phyloP scores from a whole-genome alignment of 768 basidiomycete genomes.

The Lentinula edodes region DNA sequence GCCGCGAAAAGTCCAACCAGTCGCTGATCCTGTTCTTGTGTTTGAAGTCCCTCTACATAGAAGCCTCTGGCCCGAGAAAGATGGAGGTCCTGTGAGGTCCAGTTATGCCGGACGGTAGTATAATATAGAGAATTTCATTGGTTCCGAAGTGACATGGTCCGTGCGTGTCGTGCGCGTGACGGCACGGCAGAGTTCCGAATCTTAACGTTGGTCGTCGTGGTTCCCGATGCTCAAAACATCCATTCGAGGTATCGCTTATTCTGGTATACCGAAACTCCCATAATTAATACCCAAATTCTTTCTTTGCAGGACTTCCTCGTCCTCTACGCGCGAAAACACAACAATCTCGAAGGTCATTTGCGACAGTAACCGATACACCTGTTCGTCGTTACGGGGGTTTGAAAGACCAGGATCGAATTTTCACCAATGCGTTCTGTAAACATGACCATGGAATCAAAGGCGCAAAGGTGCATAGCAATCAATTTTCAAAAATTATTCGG shows the following conservation, averaged over 20 bases:
- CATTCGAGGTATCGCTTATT: background rate
- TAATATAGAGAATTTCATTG: background rate
- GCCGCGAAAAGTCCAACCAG: no score
- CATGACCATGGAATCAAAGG: conserved; percentile 95
- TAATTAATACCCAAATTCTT: no score
- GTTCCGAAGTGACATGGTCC: background rate
- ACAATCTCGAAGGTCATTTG: conserved; percentile 39
- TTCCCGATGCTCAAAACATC: conserved; percentile 1
- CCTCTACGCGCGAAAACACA: background rate
- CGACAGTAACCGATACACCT: conserved; percentile 70
- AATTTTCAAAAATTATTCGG: background rate
- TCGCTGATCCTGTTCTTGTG: no score
- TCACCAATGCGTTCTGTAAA: conserved; percentile 83
- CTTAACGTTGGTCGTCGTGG: background rate
- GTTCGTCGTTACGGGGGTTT: conserved; percentile 90
- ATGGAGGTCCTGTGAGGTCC: no score
- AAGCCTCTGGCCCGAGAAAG: no score
- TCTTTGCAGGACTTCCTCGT: background rate
- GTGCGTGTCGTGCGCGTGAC: background rate
- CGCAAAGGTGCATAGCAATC: conserved; percentile 52
- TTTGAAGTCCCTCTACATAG: no score
- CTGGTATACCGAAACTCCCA: no score
- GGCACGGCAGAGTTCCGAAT: background rate
- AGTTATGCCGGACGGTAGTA: no score
- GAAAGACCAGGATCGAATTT: conserved; percentile 92